These are phyloP conservation scores for Exophiala calicioides DNA, from an alignment of 2,329 filamentous ascomycete genomes.

Conservation along the genomic window DNA sequence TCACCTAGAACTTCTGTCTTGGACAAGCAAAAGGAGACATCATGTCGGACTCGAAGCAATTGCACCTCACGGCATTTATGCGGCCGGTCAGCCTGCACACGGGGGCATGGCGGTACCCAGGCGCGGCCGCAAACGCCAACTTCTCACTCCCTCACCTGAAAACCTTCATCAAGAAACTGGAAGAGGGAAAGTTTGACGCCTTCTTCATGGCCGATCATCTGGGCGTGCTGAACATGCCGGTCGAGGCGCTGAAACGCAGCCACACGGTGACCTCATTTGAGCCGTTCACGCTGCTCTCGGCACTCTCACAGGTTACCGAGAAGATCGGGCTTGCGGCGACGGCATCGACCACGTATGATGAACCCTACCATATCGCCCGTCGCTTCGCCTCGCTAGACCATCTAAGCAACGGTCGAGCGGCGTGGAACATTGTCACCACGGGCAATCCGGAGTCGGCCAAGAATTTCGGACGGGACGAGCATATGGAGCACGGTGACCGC, in stretches of 20 bases:
- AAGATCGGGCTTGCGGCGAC: constrained; percentile 57
- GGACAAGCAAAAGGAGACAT: too few relatives aligned
- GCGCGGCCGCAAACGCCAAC: constrained; percentile 58
- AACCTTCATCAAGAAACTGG: constrained; percentile 56
- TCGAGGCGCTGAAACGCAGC: constrained; percentile 58
- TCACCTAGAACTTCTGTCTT: too few relatives aligned
- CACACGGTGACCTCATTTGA: constrained; percentile 62
- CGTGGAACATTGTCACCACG: constrained; percentile 59
- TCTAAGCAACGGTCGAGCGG: constrained; percentile 52
- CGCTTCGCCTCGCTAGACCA: constrained; percentile 58
- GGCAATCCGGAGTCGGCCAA: constrained; percentile 55
- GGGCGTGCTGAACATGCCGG: constrained; percentile 58
- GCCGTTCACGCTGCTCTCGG: constrained; percentile 56
- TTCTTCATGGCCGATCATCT: constrained; percentile 61
- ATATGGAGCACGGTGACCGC: constrained; percentile 51
- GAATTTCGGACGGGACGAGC: constrained; percentile 55
- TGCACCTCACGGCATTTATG: constrained; percentile 62
- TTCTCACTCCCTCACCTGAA: constrained; percentile 58
- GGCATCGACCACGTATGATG: constrained; percentile 57
- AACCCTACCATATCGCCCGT: constrained; percentile 56
- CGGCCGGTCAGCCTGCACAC: constrained; percentile 59
- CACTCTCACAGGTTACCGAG: constrained; percentile 51
- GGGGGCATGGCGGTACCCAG: constrained; percentile 59
- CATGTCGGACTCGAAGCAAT: constrained; percentile 29
- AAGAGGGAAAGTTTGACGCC: constrained; percentile 57